Conservation (phyloP, 352 stramenopile genomes). For the Pythium grandisporangium region DNA sequence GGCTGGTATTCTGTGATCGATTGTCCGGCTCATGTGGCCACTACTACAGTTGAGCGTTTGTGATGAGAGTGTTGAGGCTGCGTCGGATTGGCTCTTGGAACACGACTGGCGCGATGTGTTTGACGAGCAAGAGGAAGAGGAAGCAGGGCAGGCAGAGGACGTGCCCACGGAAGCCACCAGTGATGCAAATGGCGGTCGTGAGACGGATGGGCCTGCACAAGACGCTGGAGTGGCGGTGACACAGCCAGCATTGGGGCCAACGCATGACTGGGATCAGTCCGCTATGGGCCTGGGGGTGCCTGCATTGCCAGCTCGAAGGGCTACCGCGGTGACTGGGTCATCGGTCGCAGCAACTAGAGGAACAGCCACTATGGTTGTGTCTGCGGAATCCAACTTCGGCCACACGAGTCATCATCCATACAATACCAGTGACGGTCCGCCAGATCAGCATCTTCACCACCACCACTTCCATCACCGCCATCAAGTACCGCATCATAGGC, state of each 20-base stretch:
- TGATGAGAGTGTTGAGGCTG: conserved; percentile 20
- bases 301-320: no score
- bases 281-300: no score
- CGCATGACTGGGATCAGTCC: no score
- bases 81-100: conserved; percentile 24
- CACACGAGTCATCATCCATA: no score
- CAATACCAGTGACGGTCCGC: no score
- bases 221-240: neutral
- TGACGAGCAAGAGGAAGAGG: conserved; percentile 12
- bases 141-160: conserved; percentile 1
- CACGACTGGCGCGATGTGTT: conserved; percentile 27
- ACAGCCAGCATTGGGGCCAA: neutral
- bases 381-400: no score
- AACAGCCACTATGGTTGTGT: neutral
- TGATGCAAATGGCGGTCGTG: neutral
- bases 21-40: neutral
- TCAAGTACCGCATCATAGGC: neutral
- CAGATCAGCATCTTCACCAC: neutral
- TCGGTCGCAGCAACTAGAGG: neutral
- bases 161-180: no score
- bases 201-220: neutral
- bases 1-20: neutral
- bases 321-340: neutral
- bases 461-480: neutral
- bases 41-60: conserved; percentile 19